Percentiles rank a stretch among this genome's conserved stretches.
phyloP scores from a whole-genome alignment of 2,329 filamentous ascomycete genomes.

The Akanthomyces uredinophilus region DNA sequence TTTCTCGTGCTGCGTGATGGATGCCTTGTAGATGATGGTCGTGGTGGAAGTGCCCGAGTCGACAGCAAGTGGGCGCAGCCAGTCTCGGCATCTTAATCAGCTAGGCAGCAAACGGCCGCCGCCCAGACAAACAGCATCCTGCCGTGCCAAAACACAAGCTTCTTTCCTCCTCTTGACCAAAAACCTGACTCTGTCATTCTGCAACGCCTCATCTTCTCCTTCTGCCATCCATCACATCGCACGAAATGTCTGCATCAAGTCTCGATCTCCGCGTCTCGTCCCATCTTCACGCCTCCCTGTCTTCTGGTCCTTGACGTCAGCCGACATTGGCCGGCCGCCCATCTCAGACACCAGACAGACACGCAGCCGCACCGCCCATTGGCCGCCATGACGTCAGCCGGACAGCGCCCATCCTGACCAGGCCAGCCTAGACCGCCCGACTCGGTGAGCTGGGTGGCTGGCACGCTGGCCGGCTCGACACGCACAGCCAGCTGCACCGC shows the following conservation, averaged over 20 bases:
- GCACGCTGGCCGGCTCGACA: not conserved
- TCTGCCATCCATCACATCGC: not conserved
- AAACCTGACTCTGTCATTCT: not conserved
- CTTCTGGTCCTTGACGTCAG: conserved; percentile 15
- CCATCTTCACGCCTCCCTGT: not conserved
- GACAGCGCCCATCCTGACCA: conserved; percentile 2
- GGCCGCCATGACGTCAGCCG: conserved; percentile 16
- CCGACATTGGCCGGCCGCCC: conserved; percentile 4
- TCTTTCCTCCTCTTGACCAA: not conserved
- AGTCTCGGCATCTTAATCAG: not conserved
- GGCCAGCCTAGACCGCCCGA: not conserved
- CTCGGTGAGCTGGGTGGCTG: not conserved
- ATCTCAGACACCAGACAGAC: not conserved
- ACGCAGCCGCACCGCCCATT: not conserved
- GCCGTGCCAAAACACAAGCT: not conserved
- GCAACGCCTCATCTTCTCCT: not conserved
- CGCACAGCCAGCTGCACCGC: not conserved
- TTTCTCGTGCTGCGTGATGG: not conserved
- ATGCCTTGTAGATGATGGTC: not conserved
- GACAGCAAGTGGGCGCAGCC: not conserved
- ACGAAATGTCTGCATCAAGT: not conserved
- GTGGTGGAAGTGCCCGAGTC: not conserved
- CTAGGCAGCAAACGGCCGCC: conserved; percentile 5
- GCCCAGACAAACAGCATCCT: not conserved
- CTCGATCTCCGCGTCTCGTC: not conserved